Conservation (phyloP, 2,329 filamentous ascomycete species). For the Botrytis fragariae region DNA sequence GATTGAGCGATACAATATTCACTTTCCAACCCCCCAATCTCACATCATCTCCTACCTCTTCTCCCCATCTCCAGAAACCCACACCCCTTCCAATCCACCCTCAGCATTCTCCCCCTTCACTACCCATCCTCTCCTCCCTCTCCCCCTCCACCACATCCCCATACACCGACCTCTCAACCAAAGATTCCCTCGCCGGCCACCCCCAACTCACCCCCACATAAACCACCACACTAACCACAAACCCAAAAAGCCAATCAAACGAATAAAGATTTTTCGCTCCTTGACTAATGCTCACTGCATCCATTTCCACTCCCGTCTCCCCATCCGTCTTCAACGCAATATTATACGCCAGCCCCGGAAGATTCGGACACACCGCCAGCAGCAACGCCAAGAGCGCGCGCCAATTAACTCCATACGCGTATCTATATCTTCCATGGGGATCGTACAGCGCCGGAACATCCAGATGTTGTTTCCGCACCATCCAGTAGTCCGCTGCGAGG, state of each 20-base stretch:
- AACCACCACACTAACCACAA: constrained; percentile 53
- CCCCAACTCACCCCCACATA: constrained; percentile 51
- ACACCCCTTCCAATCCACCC: not conserved
- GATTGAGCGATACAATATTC: not conserved
- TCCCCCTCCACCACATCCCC: constrained; percentile 31
- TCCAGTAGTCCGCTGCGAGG: constrained; percentile 57
- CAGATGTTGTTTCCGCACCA: constrained; percentile 44
- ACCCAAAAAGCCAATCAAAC: constrained; percentile 66
- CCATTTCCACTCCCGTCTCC: not conserved
- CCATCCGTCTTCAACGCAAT: constrained; percentile 22
- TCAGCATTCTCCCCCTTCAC: not conserved
- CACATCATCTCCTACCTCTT: constrained; percentile 26
- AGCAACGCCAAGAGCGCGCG: constrained; percentile 33
- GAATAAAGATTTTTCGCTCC: constrained; percentile 57
- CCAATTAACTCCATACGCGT: constrained; percentile 36
- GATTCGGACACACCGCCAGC: constrained; percentile 30
- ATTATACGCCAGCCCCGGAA: constrained; percentile 33
- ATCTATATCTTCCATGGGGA: constrained; percentile 32
- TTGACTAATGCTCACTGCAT: constrained; percentile 36
- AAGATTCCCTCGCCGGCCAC: constrained; percentile 50
- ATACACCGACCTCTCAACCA: constrained; percentile 46
- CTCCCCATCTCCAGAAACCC: not conserved
- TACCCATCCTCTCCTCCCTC: not conserved
- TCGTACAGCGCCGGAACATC: constrained; percentile 42
- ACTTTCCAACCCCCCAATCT: constrained; percentile 1